Percentiles rank a stretch among this genome's conserved stretches.
phyloP scores from a whole-genome alignment of 257 asterid genomes.

The Gentiana dahurica region DNA sequence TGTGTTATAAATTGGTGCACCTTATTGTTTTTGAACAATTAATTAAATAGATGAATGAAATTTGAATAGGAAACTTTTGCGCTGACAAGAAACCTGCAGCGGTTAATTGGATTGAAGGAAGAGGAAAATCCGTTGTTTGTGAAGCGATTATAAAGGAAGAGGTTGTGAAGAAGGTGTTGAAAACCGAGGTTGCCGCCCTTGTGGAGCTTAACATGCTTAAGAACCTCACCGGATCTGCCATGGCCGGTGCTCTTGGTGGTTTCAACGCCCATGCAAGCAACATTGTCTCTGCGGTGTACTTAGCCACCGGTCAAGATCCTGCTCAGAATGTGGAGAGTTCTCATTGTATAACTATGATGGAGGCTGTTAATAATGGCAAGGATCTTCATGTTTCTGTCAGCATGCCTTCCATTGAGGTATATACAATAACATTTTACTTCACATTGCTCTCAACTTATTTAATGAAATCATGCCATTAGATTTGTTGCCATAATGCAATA shows the following conservation, averaged over 20 bases:
- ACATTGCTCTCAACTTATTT: no score
- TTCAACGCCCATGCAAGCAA: constrained; percentile 53
- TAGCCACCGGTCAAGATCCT: constrained; percentile 54
- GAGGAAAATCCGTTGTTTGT: constrained; percentile 46
- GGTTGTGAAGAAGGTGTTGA: constrained; percentile 38
- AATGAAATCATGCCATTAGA: no score
- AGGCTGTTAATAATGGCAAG: constrained; percentile 36
- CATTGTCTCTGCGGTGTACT: constrained; percentile 34
- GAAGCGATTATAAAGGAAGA: constrained; percentile 45
- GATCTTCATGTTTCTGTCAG: constrained; percentile 48
- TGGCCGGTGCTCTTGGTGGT: constrained; percentile 52
- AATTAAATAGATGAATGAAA: no score
- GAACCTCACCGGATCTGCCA: constrained; percentile 42
- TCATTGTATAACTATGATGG: constrained; percentile 51
- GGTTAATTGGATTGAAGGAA: constrained; percentile 51
- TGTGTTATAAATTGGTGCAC: background rate
- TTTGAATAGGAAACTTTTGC: constrained; percentile 18
- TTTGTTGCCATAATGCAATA: no score
- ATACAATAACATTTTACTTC: background rate
- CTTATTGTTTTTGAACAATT: no score
- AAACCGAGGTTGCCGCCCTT: constrained; percentile 35
- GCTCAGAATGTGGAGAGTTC: constrained; percentile 53
- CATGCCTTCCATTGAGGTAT: constrained; percentile 58
- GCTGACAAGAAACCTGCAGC: constrained; percentile 51
- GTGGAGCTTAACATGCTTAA: constrained; percentile 48